Evolutionary conservation across 2,329 filamentous ascomycete genomes (phyloP).

Genomic region (Tolypocladium nubicola): DNA sequence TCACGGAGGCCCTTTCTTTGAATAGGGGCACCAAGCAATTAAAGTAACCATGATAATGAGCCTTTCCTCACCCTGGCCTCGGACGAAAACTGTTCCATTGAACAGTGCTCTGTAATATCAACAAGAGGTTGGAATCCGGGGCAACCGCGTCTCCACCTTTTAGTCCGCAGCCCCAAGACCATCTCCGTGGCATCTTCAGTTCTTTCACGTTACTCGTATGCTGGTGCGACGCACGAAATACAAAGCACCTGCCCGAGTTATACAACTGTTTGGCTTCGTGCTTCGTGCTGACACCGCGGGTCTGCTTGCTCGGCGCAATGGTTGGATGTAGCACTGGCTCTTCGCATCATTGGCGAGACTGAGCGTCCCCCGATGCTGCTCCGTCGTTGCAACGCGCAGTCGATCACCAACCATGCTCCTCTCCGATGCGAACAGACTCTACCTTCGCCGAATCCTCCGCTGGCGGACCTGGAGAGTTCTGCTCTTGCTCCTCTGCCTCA

Average conservation of each 20-base stretch:
- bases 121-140: not conserved
- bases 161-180: not conserved
- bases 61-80: not conserved
- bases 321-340: not conserved
- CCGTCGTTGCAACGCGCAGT: not conserved
- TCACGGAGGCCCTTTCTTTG: not conserved
- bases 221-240: not conserved
- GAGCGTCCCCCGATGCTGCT: not conserved
- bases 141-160: not conserved
- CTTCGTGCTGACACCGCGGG: not conserved
- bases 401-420: conserved; percentile 13
- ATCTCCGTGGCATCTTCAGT: not conserved
- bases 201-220: not conserved
- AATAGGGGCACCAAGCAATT: not conserved
- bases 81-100: not conserved
- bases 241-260: too few species aligned
- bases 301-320: conserved; percentile 1
- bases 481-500: conserved; percentile 21
- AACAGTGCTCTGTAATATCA: not conserved
- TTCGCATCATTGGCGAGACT: not conserved
- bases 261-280: not conserved
- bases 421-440: conserved; percentile 19
- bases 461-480: conserved; percentile 21
- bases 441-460: conserved; percentile 26
- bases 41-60: not conserved